Percentiles rank a stretch among this genome's conserved stretches.
Conservation (phyloP, 1,139 yeast species). For the Blastobotrys petasosporus region DNA sequence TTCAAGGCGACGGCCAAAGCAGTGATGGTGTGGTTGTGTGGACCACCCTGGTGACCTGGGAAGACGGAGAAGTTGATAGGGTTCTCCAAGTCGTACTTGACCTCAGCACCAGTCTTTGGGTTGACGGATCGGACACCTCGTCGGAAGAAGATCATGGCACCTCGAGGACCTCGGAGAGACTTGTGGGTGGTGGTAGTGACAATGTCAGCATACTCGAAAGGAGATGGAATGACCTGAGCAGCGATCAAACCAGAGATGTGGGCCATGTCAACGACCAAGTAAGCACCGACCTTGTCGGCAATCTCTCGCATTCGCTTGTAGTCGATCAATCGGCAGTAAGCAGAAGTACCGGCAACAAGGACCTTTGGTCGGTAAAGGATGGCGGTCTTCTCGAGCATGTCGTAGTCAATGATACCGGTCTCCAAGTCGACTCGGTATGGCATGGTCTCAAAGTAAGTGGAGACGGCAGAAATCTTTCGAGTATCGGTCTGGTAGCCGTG, state of each 20-base stretch:
- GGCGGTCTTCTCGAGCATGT: conserved; percentile 77
- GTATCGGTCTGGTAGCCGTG: conserved; percentile 93
- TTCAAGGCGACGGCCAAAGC: conserved; percentile 92
- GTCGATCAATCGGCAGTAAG: conserved; percentile 87
- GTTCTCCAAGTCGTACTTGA: conserved; percentile 77
- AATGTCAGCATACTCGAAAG: conserved; percentile 90
- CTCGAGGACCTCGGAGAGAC: conserved; percentile 97
- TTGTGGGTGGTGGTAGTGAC: conserved; percentile 98
- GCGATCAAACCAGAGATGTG: conserved; percentile 93
- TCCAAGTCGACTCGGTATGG: conserved; percentile 82
- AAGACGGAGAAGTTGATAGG: conserved; percentile 92
- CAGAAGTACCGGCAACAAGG: conserved; percentile 94
- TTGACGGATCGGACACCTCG: conserved; percentile 79
- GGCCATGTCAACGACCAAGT: conserved; percentile 90
- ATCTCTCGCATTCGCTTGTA: conserved; percentile 83
- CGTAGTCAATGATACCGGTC: conserved; percentile 91
- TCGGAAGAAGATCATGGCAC: conserved; percentile 96
- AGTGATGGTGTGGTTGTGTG: conserved; percentile 95
- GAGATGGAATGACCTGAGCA: conserved; percentile 87
- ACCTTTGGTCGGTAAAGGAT: conserved; percentile 87
- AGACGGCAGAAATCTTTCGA: conserved; percentile 81
- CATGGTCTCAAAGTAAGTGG: conserved; percentile 95
- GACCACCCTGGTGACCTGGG: conserved; percentile 99
- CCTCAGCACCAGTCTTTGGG: conserved; percentile 78
- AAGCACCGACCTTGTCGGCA: conserved; percentile 91